Evolutionary conservation across 495 filamentous ascomycete genomes (phyloP).

Genomic region (Pyrenula aspistea): DNA sequence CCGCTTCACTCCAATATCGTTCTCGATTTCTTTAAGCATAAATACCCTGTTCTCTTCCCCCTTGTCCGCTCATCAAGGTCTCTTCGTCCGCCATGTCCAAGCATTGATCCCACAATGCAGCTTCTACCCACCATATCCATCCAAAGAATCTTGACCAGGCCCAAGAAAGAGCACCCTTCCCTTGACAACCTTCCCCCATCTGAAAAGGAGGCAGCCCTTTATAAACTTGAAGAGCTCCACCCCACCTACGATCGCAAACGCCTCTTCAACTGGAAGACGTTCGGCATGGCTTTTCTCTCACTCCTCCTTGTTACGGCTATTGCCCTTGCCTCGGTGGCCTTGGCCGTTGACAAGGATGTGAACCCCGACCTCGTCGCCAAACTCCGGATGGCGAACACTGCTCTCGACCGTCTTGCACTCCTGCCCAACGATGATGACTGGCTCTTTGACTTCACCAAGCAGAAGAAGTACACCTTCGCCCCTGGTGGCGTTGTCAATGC

Average conservation of each 20-base stretch:
- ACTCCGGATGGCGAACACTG: slow-evolving; percentile 2
- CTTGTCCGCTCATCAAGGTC: neutral
- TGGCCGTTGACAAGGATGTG: neutral
- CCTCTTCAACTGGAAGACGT: neutral
- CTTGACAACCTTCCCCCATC: neutral
- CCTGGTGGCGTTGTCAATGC: slow-evolving; percentile 27
- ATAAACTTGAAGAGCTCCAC: neutral
- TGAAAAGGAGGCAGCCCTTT: neutral
- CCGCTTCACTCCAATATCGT: no score
- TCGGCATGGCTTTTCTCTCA: neutral
- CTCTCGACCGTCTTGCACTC: slow-evolving; percentile 23
- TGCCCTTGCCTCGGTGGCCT: neutral
- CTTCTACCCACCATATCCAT: neutral
- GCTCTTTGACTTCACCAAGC: slow-evolving; percentile 28
- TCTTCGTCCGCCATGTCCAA: neutral
- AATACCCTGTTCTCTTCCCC: neutral
- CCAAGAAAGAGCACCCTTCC: neutral
- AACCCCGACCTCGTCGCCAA: neutral
- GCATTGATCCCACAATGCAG: neutral
- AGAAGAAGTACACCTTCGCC: slow-evolving; percentile 15
- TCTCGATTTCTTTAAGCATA: neutral
- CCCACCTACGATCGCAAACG: neutral
- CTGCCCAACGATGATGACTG: slow-evolving; percentile 25
- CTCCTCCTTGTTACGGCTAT: neutral
- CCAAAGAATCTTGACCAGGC: neutral